phyloP scores from a whole-genome alignment of 2,329 filamentous ascomycete genomes.

The Podosphaera aphanis region DNA sequence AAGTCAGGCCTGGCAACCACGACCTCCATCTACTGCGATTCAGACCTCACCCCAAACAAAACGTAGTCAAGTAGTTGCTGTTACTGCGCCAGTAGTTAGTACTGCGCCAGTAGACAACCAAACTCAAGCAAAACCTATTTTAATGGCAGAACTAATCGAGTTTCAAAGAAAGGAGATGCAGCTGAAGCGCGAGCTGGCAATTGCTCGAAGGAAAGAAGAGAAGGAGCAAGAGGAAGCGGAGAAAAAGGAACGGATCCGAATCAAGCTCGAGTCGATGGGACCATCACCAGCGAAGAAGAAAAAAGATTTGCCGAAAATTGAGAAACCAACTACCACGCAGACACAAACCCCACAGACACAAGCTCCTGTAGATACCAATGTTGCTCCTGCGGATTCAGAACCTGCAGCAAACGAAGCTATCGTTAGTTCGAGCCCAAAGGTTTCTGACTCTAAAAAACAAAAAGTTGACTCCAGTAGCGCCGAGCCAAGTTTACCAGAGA shows the following conservation, averaged over 20 bases:
- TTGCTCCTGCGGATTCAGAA: conserved; percentile 1
- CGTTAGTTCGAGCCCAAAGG: conserved; percentile 4
- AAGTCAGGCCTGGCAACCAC: conserved; percentile 19
- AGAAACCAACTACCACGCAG: conserved; percentile 18
- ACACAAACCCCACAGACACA: conserved; percentile 15
- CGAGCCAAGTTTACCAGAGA: conserved; percentile 4
- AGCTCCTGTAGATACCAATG: conserved; percentile 8
- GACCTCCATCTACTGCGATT: conserved; percentile 16
- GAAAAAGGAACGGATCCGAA: conserved; percentile 42
- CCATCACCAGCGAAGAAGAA: conserved; percentile 37
- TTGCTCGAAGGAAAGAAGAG: conserved; percentile 43
- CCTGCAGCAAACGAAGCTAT: conserved; percentile 3
- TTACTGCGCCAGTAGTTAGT: conserved; percentile 3
- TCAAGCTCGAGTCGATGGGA: conserved; percentile 48
- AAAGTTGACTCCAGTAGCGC: background rate
- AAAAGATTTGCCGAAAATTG: conserved; percentile 25
- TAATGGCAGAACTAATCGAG: conserved; percentile 30
- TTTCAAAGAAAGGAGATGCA: conserved; percentile 51
- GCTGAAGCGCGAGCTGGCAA: conserved; percentile 43
- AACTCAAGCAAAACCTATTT: conserved; percentile 13
- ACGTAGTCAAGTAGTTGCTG: conserved; percentile 14
- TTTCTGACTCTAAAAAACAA: background rate
- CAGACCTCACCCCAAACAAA: conserved; percentile 15
- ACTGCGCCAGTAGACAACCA: conserved; percentile 17
- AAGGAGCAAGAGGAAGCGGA: conserved; percentile 52